Percentiles rank a stretch among this genome's conserved stretches.
Conservation (phyloP, 257 asterid genomes). For the Eucommia ulmoides region DNA sequence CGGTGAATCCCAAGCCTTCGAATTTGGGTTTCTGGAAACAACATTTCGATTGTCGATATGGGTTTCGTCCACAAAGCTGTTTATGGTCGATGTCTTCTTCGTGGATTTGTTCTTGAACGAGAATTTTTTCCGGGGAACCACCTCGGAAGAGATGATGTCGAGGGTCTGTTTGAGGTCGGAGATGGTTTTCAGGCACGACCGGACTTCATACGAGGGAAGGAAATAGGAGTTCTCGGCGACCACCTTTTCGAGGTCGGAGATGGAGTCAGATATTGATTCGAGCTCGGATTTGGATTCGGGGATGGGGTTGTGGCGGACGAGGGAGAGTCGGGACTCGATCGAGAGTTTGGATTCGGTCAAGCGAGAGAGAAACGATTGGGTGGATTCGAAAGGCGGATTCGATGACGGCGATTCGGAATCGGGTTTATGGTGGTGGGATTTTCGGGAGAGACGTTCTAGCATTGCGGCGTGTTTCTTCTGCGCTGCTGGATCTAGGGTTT, state of each 20-base stretch:
- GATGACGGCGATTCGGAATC: slow-evolving; percentile 17
- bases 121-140: slow-evolving; percentile 77
- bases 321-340: slow-evolving; percentile 47
- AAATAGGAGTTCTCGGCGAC: slow-evolving; percentile 64
- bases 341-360: slow-evolving; percentile 57
- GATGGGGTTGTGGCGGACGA: slow-evolving; percentile 26
- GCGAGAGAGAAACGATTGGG: slow-evolving; percentile 47
- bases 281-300: slow-evolving; percentile 36
- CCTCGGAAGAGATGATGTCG: slow-evolving; percentile 41
- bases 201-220: slow-evolving; percentile 70
- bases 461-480: slow-evolving; percentile 67
- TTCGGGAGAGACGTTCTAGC: slow-evolving; percentile 64
- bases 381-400: slow-evolving; percentile 19
- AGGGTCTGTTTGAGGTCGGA: slow-evolving; percentile 47
- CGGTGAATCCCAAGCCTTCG: slow-evolving; percentile 24
- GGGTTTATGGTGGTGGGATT: slow-evolving; percentile 38
- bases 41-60: slow-evolving; percentile 6
- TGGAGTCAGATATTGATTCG: slow-evolving; percentile 34
- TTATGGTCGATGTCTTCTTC: slow-evolving; percentile 22
- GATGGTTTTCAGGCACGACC: slow-evolving; percentile 46
- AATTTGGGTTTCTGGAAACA: slow-evolving; percentile 17
- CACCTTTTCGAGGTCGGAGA: slow-evolving; percentile 61
- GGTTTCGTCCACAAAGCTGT: slow-evolving; percentile 3
- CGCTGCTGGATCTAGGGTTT: slow-evolving; percentile 16
- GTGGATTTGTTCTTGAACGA: slow-evolving; percentile 59